Evolutionary conservation across 2,329 filamentous ascomycete genomes (phyloP), one percentile per base, ranked within the genome.

Genomic region (Apiospora pterosperma): DNA sequence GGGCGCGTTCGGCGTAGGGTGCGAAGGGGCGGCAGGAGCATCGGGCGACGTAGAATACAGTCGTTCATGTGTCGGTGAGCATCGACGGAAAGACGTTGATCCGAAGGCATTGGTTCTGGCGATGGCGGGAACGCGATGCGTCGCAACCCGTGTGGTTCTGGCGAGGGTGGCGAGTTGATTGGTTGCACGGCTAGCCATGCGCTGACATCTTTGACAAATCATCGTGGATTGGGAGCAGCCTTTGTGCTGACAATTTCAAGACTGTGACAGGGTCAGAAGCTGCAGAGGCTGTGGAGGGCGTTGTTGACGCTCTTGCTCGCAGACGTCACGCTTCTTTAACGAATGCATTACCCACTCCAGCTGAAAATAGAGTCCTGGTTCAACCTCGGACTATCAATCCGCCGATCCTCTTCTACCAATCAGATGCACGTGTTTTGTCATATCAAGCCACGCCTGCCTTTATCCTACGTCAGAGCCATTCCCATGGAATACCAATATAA

Each of bases 11-110:
- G 68, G 28, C 28, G 67, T 36, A 7, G 21, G 11, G 7, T 67
- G 36, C 11, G 69, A 48, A 21, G 68, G 31, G n/a, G 65, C 11
- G n/a, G 74, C 58, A 7, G 58, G 28, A 12, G 31, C 58, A 38
- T 55, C 28, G 48, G 48, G 28, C 2, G 58, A 38, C 2, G 58
- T 38, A 23, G 59, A 61, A 38, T 38, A 61, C 23, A 41, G 36
- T 28, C 39, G 36, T 11, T 23, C 16, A n/a, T n/a, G 36, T 16
- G 34, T 31, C 36, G 59, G 14, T 12, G 59, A 19, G 36, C 8
- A 61, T 38, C 28, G 36, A n/a, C 36, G 59, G 36, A 39, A 41
- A 1, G 6, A 5, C 14, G 59, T 38, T 14, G 34, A 10, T 25
- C 36, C 16, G 14, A 19, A 31, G 23, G 10, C 14, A n/a, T 31